These are phyloP conservation scores for Lipomyces orientalis DNA, from an alignment of 805 yeast species.

Conservation along the genomic window DNA sequence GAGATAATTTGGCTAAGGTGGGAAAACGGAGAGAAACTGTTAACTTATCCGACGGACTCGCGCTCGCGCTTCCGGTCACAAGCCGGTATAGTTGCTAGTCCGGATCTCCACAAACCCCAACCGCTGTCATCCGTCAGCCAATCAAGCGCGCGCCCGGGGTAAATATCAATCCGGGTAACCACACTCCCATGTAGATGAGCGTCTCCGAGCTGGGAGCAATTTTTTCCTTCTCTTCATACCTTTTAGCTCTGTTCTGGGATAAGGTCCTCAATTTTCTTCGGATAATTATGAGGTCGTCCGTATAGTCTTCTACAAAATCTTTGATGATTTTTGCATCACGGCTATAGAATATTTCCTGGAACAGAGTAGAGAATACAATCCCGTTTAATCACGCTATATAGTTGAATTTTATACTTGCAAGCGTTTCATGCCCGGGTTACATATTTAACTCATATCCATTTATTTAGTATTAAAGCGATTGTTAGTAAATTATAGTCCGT, in stretches of 20 bases:
- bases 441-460: constrained; percentile 8
- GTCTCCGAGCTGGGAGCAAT: not conserved
- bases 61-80: no score
- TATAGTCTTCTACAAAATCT: not conserved
- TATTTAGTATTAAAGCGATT: not conserved
- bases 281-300: not conserved
- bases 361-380: constrained; percentile 13
- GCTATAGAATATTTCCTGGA: not conserved
- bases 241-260: constrained; percentile 9
- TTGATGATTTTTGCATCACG: not conserved
- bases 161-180: not conserved
- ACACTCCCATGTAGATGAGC: no score
- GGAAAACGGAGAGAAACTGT: not conserved
- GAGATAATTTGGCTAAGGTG: not conserved
- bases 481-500: not conserved
- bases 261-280: not conserved
- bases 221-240: constrained; percentile 10
- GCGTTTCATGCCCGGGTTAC: constrained; percentile 39
- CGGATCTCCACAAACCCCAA: no score
- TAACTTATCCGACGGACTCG: constrained; percentile 4
- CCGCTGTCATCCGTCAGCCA: no score
- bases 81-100: no score
- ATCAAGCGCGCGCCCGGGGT: no score
- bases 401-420: constrained; percentile 8
- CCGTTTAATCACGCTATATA: constrained; percentile 36